Base-by-base conservation (phyloP, 371 early-diverging fungal genomes). In the Mucor irregularis region DNA sequence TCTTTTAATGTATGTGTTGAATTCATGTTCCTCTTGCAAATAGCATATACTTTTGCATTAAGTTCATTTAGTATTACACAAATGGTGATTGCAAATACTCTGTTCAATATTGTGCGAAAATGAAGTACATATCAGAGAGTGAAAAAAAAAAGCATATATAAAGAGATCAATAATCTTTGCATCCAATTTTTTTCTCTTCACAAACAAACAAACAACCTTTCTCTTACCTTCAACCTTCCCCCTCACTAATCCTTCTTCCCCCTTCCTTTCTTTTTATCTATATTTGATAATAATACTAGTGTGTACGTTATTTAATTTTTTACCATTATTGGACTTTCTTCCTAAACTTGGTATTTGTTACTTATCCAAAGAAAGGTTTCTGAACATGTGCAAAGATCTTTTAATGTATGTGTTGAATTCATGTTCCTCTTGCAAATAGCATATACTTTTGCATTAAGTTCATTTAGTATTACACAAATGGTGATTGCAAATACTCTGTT, bases 251-350 rank as follows among this genome's bases (percentile, higher is more conserved):
- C 33, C 47, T 49, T 45, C 26, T 34, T n/a, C 34, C 19, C 3
- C 14, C 4, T 21, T 29, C 31, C 38, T 29, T 29, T 43, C 45
- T 43, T 24, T 42, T n/a, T 52, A 37, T 52, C 53, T 17, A 28
- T 34, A 21, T 21, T 50, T 50, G 33, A 31, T 30, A 40, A 38
- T n/a, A n/a, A 24, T 37, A 24, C 42, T 24, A n/a, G n/a, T n/a
- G n/a, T n/a, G n/a, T n/a, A n/a, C n/a, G n/a, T n/a, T 33, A 31
- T 16, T 40, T 14, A 52, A 21, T 17, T 5, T 37, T 30, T 47
- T 55, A 45, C 56, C 29, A 22, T 38, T 37, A 13, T 38, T 19
- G 39, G 56, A 55, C 21, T 55, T 55, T 55, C 56, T 55, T 55
- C 47, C 56, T 55, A 55, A 46, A 55, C 47, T 46, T 38, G 56